Percentiles rank a stretch among this genome's conserved stretches.
phyloP scores from a whole-genome alignment of 352 stramenopile genomes.

The Globisporangium mamillatum region DNA sequence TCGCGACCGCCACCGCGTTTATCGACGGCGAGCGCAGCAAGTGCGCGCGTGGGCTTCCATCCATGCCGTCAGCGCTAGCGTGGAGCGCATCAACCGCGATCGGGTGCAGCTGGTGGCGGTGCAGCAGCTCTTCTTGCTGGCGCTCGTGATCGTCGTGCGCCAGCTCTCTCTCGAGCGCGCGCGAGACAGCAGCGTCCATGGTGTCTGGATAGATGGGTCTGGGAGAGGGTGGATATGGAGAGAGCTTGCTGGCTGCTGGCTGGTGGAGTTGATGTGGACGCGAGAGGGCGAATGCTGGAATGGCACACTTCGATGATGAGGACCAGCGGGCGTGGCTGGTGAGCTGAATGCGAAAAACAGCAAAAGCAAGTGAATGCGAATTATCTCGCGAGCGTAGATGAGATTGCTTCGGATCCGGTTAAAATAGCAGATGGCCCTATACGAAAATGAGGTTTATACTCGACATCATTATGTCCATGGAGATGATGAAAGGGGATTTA shows the following conservation, averaged over 20 bases:
- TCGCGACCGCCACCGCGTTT: constrained; percentile 12
- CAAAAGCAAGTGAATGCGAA: no score
- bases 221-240: neutral
- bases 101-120: constrained; percentile 18
- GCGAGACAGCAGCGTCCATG: constrained; percentile 6
- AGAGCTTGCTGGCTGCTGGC: neutral
- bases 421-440: no score
- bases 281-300: constrained; percentile 6
- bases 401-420: neutral
- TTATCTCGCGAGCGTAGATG: neutral
- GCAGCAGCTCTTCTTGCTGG: constrained; percentile 5
- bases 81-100: constrained; percentile 3
- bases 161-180: constrained; percentile 16
- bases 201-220: neutral
- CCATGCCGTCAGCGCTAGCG: neutral
- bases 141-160: neutral
- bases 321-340: neutral
- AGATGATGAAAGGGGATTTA: no score
- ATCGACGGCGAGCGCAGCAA: constrained; percentile 17
- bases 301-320: neutral
- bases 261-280: neutral
- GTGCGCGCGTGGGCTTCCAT: constrained; percentile 9
- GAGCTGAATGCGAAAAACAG: constrained; percentile 1
- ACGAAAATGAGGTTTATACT: no score
- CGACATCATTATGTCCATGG: no score